Base-by-base conservation (phyloP, 441 rosid genomes). In the Aquilaria agallochum region DNA sequence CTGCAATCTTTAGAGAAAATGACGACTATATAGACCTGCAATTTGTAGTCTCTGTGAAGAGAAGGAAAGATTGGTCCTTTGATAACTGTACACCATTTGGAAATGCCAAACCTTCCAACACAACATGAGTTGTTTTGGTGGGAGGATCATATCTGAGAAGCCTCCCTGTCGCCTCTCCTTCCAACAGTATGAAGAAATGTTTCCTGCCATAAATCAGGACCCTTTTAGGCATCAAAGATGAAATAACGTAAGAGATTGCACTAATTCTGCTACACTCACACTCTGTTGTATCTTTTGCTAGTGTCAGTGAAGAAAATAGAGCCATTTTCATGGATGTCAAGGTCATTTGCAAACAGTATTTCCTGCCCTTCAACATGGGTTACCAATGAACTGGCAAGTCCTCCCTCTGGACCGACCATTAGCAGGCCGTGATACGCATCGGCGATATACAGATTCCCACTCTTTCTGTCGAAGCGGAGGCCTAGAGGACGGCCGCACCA, bases 281-380 rank as follows among this genome's bases (percentile, higher is more conserved):
- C 90, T 67, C 99, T 76, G 42, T 89, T 87, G 68, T 91, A 84
- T 90, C 95, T 83, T 68, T 71, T 79, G 85, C 96, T 95, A 0
- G 97, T 87, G 75, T 95, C 99, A 0, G 97, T 95, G 74, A 95
- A 95, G 80, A 89, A 91, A 75, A 95, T 73, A n/a, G 99, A 95
- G 30, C 97, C 99, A 68, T 89, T 95, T 11, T 65, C 68, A 70
- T 89, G 96, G 56, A 91, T 72, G 72, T 95, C 97, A 13, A 91
- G 90, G 40, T 91, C 99, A 63, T 91, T 95, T 12, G 99, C 97
- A 72, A 95, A 95, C 57, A 89, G 95, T 40, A 95, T 91, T 2
- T 81, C 85, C 11, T 77, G 71, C 10, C 89, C 94, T 15, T 62
- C 78, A 3, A 74, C 96, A 56, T 84, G 87, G n/a, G 88, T 87